Evolutionary conservation across 257 asterid genomes (phyloP).

Genomic region (Solanum habrochaites): DNA sequence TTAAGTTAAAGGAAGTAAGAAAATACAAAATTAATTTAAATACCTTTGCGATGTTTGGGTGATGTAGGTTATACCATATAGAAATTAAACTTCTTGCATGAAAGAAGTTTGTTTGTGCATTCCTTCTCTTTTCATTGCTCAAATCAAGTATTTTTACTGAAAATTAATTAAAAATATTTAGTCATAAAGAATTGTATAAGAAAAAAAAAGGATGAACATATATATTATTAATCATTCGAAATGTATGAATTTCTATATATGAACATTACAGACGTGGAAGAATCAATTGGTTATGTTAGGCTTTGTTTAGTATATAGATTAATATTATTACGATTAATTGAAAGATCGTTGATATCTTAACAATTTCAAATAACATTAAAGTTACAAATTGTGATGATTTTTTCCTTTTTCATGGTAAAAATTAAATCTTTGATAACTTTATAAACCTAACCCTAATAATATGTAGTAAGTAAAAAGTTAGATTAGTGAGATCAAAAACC

Average conservation of each 20-base stretch:
- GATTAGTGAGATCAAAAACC: not conserved
- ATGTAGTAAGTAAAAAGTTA: not conserved
- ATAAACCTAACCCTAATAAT: not conserved
- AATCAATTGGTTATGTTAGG: not conserved
- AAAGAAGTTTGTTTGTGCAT: no score
- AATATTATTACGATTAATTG: not conserved
- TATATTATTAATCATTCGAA: no score
- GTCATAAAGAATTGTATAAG: not conserved
- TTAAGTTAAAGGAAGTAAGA: no score
- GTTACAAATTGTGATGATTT: not conserved
- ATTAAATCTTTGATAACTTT: not conserved
- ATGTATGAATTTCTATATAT: not conserved
- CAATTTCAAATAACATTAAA: no score
- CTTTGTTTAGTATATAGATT: not conserved
- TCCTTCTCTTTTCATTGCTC: no score
- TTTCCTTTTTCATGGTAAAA: not conserved
- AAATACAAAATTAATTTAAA: no score
- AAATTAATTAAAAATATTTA: not conserved
- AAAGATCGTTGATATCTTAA: no score
- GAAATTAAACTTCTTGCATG: no score
- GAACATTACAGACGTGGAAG: not conserved
- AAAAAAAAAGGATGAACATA: no score
- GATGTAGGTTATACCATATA: no score
- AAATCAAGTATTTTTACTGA: no score
- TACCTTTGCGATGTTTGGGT: no score